Evolutionary conservation across 805 yeast species (phyloP), one percentile per base, ranked within the genome.

Genomic region (Candida vartiovaarae): DNA sequence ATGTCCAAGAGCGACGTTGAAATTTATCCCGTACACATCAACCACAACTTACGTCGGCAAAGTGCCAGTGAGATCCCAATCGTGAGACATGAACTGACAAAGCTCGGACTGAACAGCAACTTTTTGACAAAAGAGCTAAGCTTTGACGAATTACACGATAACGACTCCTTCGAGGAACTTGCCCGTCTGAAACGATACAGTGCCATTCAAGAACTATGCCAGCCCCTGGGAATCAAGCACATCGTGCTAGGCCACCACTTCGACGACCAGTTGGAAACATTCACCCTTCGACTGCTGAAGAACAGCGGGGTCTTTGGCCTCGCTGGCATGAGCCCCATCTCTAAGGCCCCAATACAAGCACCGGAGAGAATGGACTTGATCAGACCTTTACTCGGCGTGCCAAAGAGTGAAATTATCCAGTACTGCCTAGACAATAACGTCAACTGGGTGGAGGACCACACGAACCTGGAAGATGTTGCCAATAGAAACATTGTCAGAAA

Each of bases 231-330:
- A 0, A 62, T 72, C 4, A 32, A 56, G 1, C 52, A 67, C n/a
- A 45, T 85, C 4, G 58, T 79, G 24, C 63, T 80, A 34, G 95
- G 84, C 1, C 95, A 86, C 53, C 85, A 79, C 51, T 54, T 67
- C 38, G 78, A 85, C 54, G 95, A 86, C 57, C 88, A 83, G 53
- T 42, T 81, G 10, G 95, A 86, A 54, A 82, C 91, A 0, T 80
- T 74, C 48, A 47, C 82, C 24, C 69, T 80, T 56, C 60, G 95
- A 32, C 63, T 83, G 40, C 41, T 64, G 2, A 42, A 60, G 1
- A 69, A 72, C 28, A 70, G 77, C 33, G 63, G 75, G 0, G 43
- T 74, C n/a, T 66, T 71, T 59, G 95, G 95, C 0, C 64, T 83
- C 7, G 66, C 69, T 1, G 84, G 87, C 0, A 79, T 83, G 68